Base-by-base conservation (phyloP, 2,329 filamentous ascomycete species). In the Bipolaris zeicola region DNA sequence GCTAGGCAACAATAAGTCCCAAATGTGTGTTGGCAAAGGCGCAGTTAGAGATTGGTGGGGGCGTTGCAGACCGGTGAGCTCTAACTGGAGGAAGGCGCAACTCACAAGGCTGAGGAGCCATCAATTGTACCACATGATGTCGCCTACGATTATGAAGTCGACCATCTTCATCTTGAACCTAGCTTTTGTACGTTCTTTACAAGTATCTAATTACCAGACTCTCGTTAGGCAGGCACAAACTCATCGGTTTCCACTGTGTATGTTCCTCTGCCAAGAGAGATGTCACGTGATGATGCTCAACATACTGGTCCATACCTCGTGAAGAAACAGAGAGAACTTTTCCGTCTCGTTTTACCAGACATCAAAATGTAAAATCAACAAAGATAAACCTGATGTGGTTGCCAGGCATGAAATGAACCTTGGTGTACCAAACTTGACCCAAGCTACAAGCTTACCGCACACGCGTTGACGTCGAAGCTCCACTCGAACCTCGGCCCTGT, bases 401-500 rank as follows among this genome's bases (percentile, higher is more conserved):
- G 7, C n/a, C 5, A 33, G 39, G 13, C 4, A 3, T 20, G 4
- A 2, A 7, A 1, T 22, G 0, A 11, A 2, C 5, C 6, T 44
- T 45, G 8, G 14, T 37, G 14, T 24, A 31, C 2, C 22, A 38
- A 44, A 10, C 41, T n/a, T 14, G 13, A 46, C 8, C 14, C n/a
- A 46, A 46, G 18, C 6, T 36, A 28, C 14, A 24, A 13, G 20
- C 13, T 16, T 6, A 14, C 13, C 6, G 18, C 28, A 34, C 20
- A 39, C 26, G 49, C 42, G 14, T 43, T 28, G 22, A 48, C 31
- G 43, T 52, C 37, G 37, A 56, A 20, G 34, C 3, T 42, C 33
- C 26, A 24, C 36, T 22, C 34, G 49, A 45, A 58, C 55, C 55
- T 58, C 55, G 55, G 55, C 39, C 47, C 51, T 46, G 16, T 36